These are phyloP conservation scores for Plasmodium reichenowi DNA, from an alignment of 169 alveolate species.

Conservation along the genomic window DNA sequence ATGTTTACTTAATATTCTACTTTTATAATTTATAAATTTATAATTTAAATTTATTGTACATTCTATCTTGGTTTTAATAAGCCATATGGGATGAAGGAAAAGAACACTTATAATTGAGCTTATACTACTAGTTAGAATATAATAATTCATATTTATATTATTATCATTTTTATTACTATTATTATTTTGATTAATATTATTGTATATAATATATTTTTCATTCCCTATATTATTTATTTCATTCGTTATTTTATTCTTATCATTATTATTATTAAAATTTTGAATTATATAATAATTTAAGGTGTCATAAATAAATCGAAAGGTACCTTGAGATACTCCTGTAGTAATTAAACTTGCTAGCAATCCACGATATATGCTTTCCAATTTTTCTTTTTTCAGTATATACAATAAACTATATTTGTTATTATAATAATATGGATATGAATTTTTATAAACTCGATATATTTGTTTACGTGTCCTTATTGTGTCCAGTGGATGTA, in stretches of 20 bases:
- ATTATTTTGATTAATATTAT: conserved; percentile 4
- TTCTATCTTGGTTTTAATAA: conserved; percentile 67
- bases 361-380: conserved; percentile 73
- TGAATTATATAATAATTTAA: conserved; percentile 24
- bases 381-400: conserved; percentile 64
- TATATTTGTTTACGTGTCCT: conserved; percentile 74
- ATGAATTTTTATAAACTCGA: conserved; percentile 66
- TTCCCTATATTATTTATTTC: conserved; percentile 3
- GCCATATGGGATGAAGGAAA: conserved; percentile 70
- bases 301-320: conserved; percentile 62
- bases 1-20: conserved; percentile 46
- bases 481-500: conserved; percentile 69
- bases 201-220: conserved; percentile 10
- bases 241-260: not conserved
- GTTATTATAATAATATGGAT: conserved; percentile 74
- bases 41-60: conserved; percentile 74
- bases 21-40: conserved; percentile 64
- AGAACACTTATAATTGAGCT: conserved; percentile 58
- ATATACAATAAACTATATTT: conserved; percentile 65
- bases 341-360: conserved; percentile 69
- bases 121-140: conserved; percentile 58
- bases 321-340: conserved; percentile 59
- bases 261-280: conserved; percentile 5
- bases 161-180: not conserved
- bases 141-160: conserved; percentile 59